Conservation (phyloP, 2,329 filamentous ascomycete genomes). For the Curvularia sp. region DNA sequence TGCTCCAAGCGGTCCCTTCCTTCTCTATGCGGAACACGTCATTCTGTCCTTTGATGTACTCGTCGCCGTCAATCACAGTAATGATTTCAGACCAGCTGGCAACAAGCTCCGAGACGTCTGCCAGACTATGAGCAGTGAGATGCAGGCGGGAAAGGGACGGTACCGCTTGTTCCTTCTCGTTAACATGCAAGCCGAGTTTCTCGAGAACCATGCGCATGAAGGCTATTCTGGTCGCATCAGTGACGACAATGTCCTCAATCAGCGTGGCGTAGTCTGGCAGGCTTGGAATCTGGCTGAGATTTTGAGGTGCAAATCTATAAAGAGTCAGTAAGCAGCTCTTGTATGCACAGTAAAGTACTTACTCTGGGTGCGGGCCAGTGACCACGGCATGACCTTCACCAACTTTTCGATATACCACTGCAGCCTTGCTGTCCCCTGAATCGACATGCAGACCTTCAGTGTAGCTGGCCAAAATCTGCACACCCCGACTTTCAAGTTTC, state of each 20-base stretch:
- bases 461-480: conserved; percentile 85
- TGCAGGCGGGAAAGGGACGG: conserved; percentile 84
- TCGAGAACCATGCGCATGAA: conserved; percentile 81
- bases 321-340: conserved; percentile 5
- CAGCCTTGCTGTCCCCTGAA: conserved; percentile 74
- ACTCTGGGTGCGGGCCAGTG: conserved; percentile 94
- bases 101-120: conserved; percentile 72
- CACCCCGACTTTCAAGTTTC: conserved; percentile 65
- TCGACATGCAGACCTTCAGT: conserved; percentile 77
- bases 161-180: conserved; percentile 70
- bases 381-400: conserved; percentile 81
- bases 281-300: conserved; percentile 72
- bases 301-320: conserved; percentile 78
- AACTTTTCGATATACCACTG: conserved; percentile 82
- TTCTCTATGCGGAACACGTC: conserved; percentile 83
- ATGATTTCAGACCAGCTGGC: conserved; percentile 71
- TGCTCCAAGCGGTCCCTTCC: conserved; percentile 57
- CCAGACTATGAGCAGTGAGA: conserved; percentile 72
- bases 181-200: conserved; percentile 83
- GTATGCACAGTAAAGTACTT: conserved; percentile 42
- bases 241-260: conserved; percentile 69
- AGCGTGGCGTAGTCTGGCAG: conserved; percentile 74
- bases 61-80: conserved; percentile 67
- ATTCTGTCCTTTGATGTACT: conserved; percentile 79
- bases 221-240: conserved; percentile 71